These are phyloP conservation scores for Neurospora sp. DNA, from an alignment of 495 filamentous ascomycete genomes.

Conservation along the genomic window DNA sequence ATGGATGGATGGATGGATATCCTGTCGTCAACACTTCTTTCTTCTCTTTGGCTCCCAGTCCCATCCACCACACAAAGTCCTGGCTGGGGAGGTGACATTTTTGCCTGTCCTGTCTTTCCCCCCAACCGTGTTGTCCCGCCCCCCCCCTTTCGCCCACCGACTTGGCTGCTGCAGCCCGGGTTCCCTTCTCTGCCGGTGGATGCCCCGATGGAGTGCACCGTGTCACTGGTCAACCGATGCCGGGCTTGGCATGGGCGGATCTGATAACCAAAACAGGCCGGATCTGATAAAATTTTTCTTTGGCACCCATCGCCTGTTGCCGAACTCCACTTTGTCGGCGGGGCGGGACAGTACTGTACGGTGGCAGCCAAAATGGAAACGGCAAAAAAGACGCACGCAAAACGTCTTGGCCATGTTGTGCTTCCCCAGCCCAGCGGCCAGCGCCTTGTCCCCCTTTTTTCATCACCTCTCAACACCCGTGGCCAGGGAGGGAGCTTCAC, in stretches of 20 bases:
- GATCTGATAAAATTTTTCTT: constrained; percentile 15
- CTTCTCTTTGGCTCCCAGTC: no score
- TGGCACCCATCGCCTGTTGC: not conserved
- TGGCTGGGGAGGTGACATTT: not conserved
- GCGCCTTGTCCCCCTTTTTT: not conserved
- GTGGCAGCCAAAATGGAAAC: not conserved
- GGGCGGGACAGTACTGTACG: not conserved
- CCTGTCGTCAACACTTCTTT: no score
- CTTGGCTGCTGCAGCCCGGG: not conserved
- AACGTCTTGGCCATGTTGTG: not conserved
- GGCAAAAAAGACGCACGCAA: not conserved
- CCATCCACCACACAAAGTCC: not conserved
- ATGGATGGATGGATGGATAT: no score
- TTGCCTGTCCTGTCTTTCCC: no score
- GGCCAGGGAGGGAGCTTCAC: not conserved
- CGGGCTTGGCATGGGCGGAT: constrained; percentile 15
- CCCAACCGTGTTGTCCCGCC: no score
- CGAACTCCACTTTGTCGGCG: not conserved
- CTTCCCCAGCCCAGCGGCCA: not conserved
- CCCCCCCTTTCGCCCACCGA: not conserved
- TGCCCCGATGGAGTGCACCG: not conserved
- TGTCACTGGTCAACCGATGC: constrained; percentile 6
- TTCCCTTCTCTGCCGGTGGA: not conserved
- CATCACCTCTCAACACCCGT: not conserved
- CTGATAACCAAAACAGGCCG: constrained; percentile 12